These are phyloP conservation scores for Piper betle DNA, from an alignment of 164 flowering plant species.

Conservation along the genomic window DNA sequence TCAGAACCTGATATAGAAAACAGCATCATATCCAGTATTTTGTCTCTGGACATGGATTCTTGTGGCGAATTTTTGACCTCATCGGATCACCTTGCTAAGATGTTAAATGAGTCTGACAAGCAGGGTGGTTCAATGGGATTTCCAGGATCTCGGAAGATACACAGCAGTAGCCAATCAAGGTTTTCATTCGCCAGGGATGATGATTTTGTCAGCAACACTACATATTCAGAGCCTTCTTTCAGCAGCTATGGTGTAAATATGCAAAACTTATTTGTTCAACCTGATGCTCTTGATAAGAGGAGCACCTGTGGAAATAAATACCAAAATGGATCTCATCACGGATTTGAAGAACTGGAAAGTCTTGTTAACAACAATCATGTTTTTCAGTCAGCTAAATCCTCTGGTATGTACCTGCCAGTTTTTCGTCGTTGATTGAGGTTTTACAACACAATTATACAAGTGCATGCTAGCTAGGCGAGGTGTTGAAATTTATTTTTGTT, in stretches of 20 bases:
- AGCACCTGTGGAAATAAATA: slow-evolving; percentile 12
- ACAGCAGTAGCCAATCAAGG: slow-evolving; percentile 27
- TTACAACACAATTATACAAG: no score
- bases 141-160: slow-evolving; percentile 20
- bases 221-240: slow-evolving; percentile 14
- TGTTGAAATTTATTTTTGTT: background rate
- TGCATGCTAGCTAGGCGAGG: no score
- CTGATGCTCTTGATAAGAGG: slow-evolving; percentile 12
- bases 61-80: slow-evolving; percentile 33
- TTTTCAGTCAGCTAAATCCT: background rate
- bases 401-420: background rate
- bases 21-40: slow-evolving; percentile 43
- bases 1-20: slow-evolving; percentile 28
- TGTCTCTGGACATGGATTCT: slow-evolving; percentile 36
- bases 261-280: slow-evolving; percentile 3
- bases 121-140: slow-evolving; percentile 13
- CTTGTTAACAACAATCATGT: slow-evolving; percentile 5
- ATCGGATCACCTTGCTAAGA: slow-evolving; percentile 19
- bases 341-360: slow-evolving; percentile 11
- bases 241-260: slow-evolving; percentile 4
- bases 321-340: slow-evolving; percentile 12
- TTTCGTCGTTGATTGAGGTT: background rate
- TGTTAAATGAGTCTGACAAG: slow-evolving; percentile 20
- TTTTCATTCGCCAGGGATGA: slow-evolving; percentile 47
- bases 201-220: slow-evolving; percentile 14